Conservation (phyloP, 331 rosid genomes). For the Phaseolus coccineus region DNA sequence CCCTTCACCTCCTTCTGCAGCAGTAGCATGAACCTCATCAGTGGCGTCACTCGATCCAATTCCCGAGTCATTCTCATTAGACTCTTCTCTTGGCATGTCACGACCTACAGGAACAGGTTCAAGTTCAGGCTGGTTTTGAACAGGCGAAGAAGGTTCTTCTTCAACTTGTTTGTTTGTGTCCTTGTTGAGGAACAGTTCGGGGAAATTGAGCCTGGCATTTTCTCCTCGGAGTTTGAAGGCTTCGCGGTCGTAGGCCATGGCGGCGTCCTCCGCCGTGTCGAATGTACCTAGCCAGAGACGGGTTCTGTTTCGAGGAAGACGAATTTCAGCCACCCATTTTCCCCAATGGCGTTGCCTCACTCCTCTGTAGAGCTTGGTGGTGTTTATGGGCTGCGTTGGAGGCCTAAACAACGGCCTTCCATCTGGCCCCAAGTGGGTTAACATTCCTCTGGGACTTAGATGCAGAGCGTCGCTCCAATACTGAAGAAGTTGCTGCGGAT, state of each 20-base stretch:
- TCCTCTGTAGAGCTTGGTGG: constrained; percentile 90
- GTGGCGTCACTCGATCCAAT: constrained; percentile 58
- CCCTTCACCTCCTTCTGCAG: constrained; percentile 49
- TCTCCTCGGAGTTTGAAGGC: constrained; percentile 94
- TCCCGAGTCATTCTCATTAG: constrained; percentile 60
- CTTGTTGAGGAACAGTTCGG: constrained; percentile 72
- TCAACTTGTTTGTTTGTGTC: constrained; percentile 43
- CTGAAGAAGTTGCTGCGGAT: constrained; percentile 68
- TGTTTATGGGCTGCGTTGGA: constrained; percentile 59
- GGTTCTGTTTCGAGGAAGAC: constrained; percentile 88
- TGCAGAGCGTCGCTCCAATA: constrained; percentile 82
- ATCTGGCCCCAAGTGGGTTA: constrained; percentile 57
- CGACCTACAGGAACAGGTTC: constrained; percentile 14
- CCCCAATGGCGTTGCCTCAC: constrained; percentile 99
- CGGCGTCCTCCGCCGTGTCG: constrained; percentile 98
- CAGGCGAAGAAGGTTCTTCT: constrained; percentile 31
- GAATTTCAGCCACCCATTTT: constrained; percentile 98
- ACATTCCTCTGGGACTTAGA: constrained; percentile 72
- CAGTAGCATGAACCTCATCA: constrained; percentile 51
- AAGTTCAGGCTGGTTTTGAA: constrained; percentile 45
- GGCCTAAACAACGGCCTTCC: constrained; percentile 63
- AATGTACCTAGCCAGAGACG: constrained; percentile 98
- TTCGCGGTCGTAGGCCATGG: constrained; percentile 95
- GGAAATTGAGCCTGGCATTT: constrained; percentile 94
- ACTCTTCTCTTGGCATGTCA: constrained; percentile 43